Base-by-base conservation (phyloP, 2,329 filamentous ascomycete genomes). In the Sphaerostilbella broomeana region DNA sequence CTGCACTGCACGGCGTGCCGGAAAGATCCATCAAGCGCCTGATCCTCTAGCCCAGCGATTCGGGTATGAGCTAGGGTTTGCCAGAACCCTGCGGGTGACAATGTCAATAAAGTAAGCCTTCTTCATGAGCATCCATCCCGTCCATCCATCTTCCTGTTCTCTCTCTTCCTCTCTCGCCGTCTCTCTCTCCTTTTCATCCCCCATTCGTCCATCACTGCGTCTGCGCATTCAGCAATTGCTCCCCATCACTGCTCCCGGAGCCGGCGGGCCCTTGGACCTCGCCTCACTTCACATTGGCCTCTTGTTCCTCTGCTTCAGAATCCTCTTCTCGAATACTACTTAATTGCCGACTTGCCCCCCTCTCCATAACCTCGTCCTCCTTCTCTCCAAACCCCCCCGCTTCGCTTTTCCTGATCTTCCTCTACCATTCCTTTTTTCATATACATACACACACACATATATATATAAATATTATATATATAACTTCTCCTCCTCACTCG, bases 31-130 rank as follows among this genome's bases (percentile, higher is more conserved):
- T 37, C 28, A 32, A 38, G 33, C 27, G n/a, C 19, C 29, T 25
- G 26, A 22, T 40, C 32, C 19, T 40, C 35, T 44, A 40, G 37
- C 38, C 42, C 42, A 40, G 35, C 44, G 37, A 51, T 46, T 45
- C 45, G 45, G 42, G 43, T 40, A 46, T 46, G 48, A 56, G 51
- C 57, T 55, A 54, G 56, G 57, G 56, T 58, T 56, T 46, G 49
- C 47, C 51, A 50, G 57, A 58, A 37, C 59, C 56, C 53, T 58
- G 52, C 56, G 55, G 45, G 51, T 55, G 53, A 67, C 56, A 57
- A 73, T 73, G 69, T 73, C 69, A 58, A 71, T 73, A 69, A 73
- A 73, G 69, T 73, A 65, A 67, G 67, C 65, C 55, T 56, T 42
- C 48, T 40, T 44, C 32, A 30, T 41, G 33, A 45, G 35, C 38